Conservation (phyloP, 129 eudicot species). For the Lactuca saligna region DNA sequence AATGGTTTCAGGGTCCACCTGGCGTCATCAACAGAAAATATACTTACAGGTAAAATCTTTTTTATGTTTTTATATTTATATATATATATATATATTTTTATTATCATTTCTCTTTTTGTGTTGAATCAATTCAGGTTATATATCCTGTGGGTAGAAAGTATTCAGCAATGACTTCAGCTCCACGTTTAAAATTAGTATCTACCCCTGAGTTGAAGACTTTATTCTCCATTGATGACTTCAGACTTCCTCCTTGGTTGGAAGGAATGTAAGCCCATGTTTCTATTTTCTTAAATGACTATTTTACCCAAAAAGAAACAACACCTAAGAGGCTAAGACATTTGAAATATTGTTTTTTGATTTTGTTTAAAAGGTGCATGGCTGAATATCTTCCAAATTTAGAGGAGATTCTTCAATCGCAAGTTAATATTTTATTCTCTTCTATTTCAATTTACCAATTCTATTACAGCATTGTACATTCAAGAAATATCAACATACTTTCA, state of each 20-base stretch:
- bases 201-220: conserved; percentile 74
- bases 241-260: conserved; percentile 86
- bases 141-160: conserved; percentile 77
- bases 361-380: conserved; percentile 85
- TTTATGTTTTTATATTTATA: conserved; percentile 9
- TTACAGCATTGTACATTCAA: too few relatives aligned
- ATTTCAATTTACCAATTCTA: not conserved
- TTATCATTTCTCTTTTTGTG: not conserved
- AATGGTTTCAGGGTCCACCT: conserved; percentile 62
- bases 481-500: not conserved
- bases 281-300: too few relatives aligned
- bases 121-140: conserved; percentile 50
- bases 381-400: conserved; percentile 91
- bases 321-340: not conserved
- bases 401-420: conserved; percentile 73
- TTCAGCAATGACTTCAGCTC: conserved; percentile 53
- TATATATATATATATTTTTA: not conserved
- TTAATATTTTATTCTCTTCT: conserved; percentile 7
- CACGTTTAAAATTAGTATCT: conserved; percentile 80
- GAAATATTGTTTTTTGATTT: conserved; percentile 10
- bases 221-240: conserved; percentile 81
- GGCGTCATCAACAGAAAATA: conserved; percentile 84
- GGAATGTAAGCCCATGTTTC: conserved; percentile 61
- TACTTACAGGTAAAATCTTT: conserved; percentile 60
- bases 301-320: too few relatives aligned